Conservation (phyloP, 2,329 filamentous ascomycete species). For the Colletotrichum agaves region DNA sequence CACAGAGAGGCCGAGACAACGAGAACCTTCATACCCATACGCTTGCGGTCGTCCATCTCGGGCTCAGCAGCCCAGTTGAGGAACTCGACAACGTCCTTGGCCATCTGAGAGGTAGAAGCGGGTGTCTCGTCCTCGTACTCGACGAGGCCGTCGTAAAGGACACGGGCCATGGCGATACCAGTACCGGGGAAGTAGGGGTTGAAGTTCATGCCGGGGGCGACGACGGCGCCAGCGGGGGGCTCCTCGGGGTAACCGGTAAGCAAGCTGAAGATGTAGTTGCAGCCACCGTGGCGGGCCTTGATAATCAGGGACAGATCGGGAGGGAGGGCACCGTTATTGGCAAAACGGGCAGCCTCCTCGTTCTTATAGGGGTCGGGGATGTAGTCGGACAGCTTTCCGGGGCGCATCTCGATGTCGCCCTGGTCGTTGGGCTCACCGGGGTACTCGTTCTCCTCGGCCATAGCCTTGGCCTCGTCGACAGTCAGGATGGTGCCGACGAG, state of each 20-base stretch:
- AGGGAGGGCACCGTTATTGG: constrained; percentile 97
- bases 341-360: constrained; percentile 96
- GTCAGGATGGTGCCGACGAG: constrained; percentile 94
- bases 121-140: constrained; percentile 98
- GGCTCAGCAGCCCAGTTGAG: constrained; percentile 99
- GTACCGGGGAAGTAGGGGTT: constrained; percentile 99
- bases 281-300: constrained; percentile 97
- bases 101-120: constrained; percentile 97
- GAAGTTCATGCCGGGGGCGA: constrained; percentile 95
- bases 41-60: constrained; percentile 99
- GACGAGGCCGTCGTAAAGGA: constrained; percentile 95
- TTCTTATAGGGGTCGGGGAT: constrained; percentile 97
- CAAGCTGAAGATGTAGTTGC: constrained; percentile 98
- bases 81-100: constrained; percentile 99
- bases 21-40: constrained; percentile 98
- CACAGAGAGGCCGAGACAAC: constrained; percentile 82
- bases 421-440: constrained; percentile 97
- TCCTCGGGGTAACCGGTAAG: constrained; percentile 98
- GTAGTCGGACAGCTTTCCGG: constrained; percentile 98
- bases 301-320: constrained; percentile 97
- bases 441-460: constrained; percentile 99
- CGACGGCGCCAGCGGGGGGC: constrained; percentile 85
- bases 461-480: constrained; percentile 95
- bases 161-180: constrained; percentile 98
- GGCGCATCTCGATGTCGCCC: constrained; percentile 97